These are phyloP conservation scores for Tricholoma sp. DNA, from an alignment of 768 basidiomycete species.

Conservation along the genomic window DNA sequence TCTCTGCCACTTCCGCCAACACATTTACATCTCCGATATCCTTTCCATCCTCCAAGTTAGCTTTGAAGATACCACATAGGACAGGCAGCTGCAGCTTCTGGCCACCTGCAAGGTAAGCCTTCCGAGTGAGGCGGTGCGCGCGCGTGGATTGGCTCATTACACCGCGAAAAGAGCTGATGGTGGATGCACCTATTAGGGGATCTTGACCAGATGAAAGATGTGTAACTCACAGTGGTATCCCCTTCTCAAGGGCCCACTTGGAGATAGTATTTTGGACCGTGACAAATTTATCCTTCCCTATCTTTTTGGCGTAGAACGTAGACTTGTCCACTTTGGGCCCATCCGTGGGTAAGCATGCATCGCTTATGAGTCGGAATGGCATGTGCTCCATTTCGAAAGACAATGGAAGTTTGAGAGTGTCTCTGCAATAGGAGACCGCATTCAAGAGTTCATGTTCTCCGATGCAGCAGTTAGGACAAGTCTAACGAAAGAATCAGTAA, in stretches of 20 bases:
- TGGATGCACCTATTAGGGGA: conserved; percentile 3
- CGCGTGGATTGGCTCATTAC: conserved; percentile 59
- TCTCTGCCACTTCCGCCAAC: conserved; percentile 55
- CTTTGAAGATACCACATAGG: conserved; percentile 57
- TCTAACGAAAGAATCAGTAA: conserved; percentile 23
- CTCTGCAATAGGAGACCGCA: conserved; percentile 44
- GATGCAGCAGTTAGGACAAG: conserved; percentile 49
- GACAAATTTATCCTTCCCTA: conserved; percentile 48
- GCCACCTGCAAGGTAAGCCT: conserved; percentile 61
- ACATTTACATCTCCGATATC: conserved; percentile 58
- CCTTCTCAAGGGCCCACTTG: conserved; percentile 52
- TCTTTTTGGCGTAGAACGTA: conserved; percentile 38
- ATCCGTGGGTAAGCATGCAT: conserved; percentile 31
- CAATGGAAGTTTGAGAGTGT: conserved; percentile 41
- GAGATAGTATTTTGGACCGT: conserved; percentile 37
- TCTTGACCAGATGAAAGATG: neutral
- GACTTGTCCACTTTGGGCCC: conserved; percentile 34
- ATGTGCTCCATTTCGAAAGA: conserved; percentile 48
- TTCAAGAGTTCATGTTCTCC: conserved; percentile 47
- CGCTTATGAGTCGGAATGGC: conserved; percentile 44
- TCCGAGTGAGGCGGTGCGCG: conserved; percentile 67
- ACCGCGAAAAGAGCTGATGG: conserved; percentile 52
- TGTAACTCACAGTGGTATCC: conserved; percentile 48
- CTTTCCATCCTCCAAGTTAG: conserved; percentile 57
- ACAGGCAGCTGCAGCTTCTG: conserved; percentile 53